These are phyloP conservation scores for Kodamaea arcana DNA, from an alignment of 1,139 yeast genomes.

Conservation along the genomic window DNA sequence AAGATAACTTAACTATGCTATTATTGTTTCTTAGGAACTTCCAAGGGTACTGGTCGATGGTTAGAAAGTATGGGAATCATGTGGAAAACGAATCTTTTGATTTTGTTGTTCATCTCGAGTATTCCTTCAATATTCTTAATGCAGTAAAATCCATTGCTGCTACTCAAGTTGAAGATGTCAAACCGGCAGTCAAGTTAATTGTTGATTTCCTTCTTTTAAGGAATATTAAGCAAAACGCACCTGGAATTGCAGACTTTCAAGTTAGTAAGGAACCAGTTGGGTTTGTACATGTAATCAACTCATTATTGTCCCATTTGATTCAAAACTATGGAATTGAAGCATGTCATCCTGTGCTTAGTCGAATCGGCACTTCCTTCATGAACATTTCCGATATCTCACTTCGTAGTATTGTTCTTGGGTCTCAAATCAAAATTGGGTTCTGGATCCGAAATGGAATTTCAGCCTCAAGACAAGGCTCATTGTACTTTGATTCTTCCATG, in stretches of 20 bases:
- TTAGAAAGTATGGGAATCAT: slow-evolving; percentile 64
- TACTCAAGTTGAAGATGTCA: slow-evolving; percentile 19
- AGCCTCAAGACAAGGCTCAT: slow-evolving; percentile 44
- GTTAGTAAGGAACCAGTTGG: slow-evolving; percentile 51
- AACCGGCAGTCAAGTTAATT: slow-evolving; percentile 18
- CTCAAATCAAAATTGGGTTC: slow-evolving; percentile 74
- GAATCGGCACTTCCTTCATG: slow-evolving; percentile 26
- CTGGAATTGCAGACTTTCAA: slow-evolving; percentile 36
- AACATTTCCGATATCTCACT: slow-evolving; percentile 53
- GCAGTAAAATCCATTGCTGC: slow-evolving; percentile 44
- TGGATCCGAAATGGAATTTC: slow-evolving; percentile 87
- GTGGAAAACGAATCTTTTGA: slow-evolving; percentile 53
- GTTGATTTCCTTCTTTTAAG: slow-evolving; percentile 23
- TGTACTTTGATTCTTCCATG: slow-evolving; percentile 32
- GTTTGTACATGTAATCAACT: slow-evolving; percentile 57
- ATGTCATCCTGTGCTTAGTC: slow-evolving; percentile 14
- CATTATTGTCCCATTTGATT: slow-evolving; percentile 45
- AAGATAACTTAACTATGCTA: slow-evolving; percentile 33
- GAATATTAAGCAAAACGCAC: slow-evolving; percentile 23
- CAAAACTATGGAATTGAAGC: slow-evolving; percentile 26
- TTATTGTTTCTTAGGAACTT: slow-evolving; percentile 44
- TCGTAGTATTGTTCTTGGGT: slow-evolving; percentile 59
- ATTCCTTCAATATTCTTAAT: slow-evolving; percentile 44
- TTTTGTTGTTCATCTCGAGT: slow-evolving; percentile 46
- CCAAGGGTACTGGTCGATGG: slow-evolving; percentile 55